Conservation (phyloP, 2,329 filamentous ascomycete species). For the Epichloe elymi region DNA sequence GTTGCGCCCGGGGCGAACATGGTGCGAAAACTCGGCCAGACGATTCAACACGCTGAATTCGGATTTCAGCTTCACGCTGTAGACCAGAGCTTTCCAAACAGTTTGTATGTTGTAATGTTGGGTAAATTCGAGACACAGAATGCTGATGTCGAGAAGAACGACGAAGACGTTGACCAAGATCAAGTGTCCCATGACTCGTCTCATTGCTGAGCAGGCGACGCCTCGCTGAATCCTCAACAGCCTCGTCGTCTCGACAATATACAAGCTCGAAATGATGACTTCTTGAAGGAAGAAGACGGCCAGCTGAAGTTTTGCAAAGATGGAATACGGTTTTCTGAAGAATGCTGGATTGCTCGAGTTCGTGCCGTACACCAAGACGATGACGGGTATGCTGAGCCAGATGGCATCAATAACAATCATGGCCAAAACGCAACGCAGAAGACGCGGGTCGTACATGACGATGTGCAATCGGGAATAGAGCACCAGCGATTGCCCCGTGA, state of each 20-base stretch:
- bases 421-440: conserved; percentile 34
- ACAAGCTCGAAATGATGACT: conserved; percentile 37
- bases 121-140: conserved; percentile 19
- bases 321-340: conserved; percentile 21
- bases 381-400: conserved; percentile 39
- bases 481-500: conserved; percentile 47
- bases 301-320: conserved; percentile 41
- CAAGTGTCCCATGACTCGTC: conserved; percentile 16
- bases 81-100: conserved; percentile 20
- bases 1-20: background rate
- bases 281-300: conserved; percentile 43
- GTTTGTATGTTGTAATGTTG: conserved; percentile 20
- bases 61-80: conserved; percentile 24
- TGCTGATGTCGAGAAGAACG: conserved; percentile 28
- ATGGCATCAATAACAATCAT: conserved; percentile 46
- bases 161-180: conserved; percentile 28
- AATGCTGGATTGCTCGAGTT: conserved; percentile 20
- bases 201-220: conserved; percentile 8
- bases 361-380: conserved; percentile 39
- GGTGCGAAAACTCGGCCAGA: conserved; percentile 21
- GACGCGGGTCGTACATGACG: conserved; percentile 34
- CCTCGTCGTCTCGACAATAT: conserved; percentile 37
- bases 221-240: conserved; percentile 30
- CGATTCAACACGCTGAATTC: conserved; percentile 23
- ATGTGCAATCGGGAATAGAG: conserved; percentile 50